phyloP scores from a whole-genome alignment of 1,139 yeast genomes.

The Taphrina sp. region DNA sequence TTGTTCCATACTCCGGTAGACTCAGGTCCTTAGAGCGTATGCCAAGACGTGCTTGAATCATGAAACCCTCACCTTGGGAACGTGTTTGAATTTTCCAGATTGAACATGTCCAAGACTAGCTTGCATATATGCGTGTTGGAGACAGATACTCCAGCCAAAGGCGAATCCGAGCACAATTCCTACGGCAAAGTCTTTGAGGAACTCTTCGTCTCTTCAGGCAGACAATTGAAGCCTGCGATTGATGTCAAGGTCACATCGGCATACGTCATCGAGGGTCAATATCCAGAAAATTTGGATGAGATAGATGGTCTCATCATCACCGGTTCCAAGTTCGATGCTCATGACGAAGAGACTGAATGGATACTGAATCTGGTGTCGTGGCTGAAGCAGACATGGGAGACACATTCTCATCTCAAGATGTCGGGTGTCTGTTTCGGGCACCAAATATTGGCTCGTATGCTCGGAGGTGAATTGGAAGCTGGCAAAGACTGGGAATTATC shows the following conservation, averaged over 20 bases:
- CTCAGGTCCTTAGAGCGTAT: too few relatives aligned
- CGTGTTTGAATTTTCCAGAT: too few relatives aligned
- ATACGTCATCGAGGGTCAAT: conserved; percentile 8
- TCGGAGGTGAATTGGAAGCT: conserved; percentile 60
- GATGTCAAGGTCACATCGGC: conserved; percentile 11
- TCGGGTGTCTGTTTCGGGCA: conserved; percentile 74
- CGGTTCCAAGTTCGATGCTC: conserved; percentile 55
- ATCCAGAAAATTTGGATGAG: conserved; percentile 41
- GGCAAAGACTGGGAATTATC: conserved; percentile 79
- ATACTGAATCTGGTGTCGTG: conserved; percentile 49
- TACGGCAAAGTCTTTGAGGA: conserved; percentile 28
- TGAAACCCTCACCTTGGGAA: too few relatives aligned
- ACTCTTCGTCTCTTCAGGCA: conserved; percentile 17
- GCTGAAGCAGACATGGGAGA: conserved; percentile 31
- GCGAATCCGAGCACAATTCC: conserved; percentile 21
- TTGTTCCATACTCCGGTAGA: too few relatives aligned
- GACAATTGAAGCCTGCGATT: background rate
- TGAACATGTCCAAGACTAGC: too few relatives aligned
- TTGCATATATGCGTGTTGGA: conserved; percentile 20
- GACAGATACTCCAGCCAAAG: conserved; percentile 22
- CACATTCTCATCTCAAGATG: conserved; percentile 41
- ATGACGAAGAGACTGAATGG: conserved; percentile 54
- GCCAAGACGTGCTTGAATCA: too few relatives aligned
- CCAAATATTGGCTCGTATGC: conserved; percentile 65
- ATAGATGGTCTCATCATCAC: conserved; percentile 57